Conservation (phyloP, 2,329 filamentous ascomycete species). For the Fusarium bulbicola region DNA sequence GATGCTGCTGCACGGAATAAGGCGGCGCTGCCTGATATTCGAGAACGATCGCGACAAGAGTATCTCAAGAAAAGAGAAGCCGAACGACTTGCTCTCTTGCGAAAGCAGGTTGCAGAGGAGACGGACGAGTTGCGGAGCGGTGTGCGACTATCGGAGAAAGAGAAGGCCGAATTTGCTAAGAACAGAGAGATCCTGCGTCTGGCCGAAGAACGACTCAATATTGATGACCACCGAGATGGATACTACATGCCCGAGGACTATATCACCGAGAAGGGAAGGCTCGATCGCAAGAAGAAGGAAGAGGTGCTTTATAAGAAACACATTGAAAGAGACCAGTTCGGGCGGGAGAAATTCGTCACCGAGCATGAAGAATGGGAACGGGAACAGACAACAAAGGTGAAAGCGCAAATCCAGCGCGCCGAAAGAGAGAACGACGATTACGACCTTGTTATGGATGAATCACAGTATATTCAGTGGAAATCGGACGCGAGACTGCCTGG, state of each 20-base stretch:
- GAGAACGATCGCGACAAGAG: constrained; percentile 86
- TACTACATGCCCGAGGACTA: constrained; percentile 96
- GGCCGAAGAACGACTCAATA: constrained; percentile 83
- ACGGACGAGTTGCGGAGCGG: constrained; percentile 81
- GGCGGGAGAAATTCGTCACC: constrained; percentile 88
- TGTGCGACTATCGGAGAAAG: constrained; percentile 75
- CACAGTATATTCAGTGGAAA: constrained; percentile 86
- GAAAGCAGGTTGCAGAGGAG: constrained; percentile 91
- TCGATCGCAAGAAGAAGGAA: constrained; percentile 86
- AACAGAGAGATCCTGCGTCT: constrained; percentile 85
- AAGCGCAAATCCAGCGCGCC: constrained; percentile 79
- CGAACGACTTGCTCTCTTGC: constrained; percentile 84
- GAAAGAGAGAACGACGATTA: constrained; percentile 86
- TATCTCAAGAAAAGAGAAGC: constrained; percentile 94
- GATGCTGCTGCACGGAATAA: constrained; percentile 73
- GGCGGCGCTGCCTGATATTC: constrained; percentile 81
- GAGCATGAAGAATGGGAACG: constrained; percentile 97
- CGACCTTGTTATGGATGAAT: constrained; percentile 91
- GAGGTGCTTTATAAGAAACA: constrained; percentile 91
- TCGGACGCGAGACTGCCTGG: constrained; percentile 77
- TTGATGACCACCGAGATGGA: constrained; percentile 92
- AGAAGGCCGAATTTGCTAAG: constrained; percentile 87
- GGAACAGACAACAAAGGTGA: constrained; percentile 88
- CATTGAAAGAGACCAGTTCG: constrained; percentile 85
- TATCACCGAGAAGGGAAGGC: constrained; percentile 91